These are phyloP conservation scores for Ilex asprella DNA, from an alignment of 257 asterid species.

Conservation along the genomic window DNA sequence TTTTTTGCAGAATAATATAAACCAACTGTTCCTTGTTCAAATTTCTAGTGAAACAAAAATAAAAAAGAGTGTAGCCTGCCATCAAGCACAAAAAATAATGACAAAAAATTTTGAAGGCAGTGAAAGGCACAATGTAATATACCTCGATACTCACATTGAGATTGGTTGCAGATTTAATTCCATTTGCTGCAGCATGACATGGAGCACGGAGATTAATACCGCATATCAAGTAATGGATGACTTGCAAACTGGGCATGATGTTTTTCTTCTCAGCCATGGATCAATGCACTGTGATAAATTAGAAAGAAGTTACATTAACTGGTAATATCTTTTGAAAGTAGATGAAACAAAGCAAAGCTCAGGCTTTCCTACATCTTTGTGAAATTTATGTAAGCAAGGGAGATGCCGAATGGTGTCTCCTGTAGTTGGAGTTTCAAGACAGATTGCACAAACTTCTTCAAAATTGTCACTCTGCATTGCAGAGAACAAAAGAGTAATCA, in stretches of 20 bases:
- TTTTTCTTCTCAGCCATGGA: slow-evolving; percentile 85
- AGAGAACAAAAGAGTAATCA: not conserved
- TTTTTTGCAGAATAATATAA: too few species aligned
- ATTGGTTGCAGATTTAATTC: not conserved
- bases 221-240: slow-evolving; percentile 50
- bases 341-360: not conserved
- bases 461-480: slow-evolving; percentile 52
- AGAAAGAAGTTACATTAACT: slow-evolving; percentile 5
- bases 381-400: slow-evolving; percentile 94
- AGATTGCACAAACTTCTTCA: slow-evolving; percentile 76
- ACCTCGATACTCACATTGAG: not conserved
- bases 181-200: not conserved
- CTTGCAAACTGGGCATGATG: slow-evolving; percentile 89
- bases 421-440: slow-evolving; percentile 71
- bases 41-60: too few species aligned
- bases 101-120: too few species aligned
- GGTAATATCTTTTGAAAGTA: not conserved
- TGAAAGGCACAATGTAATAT: not conserved
- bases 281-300: slow-evolving; percentile 68
- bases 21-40: too few species aligned
- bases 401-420: slow-evolving; percentile 87
- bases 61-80: too few species aligned
- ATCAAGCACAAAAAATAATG: too few species aligned
- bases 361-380: slow-evolving; percentile 65
- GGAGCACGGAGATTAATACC: not conserved